Conservation (phyloP, 768 basidiomycete genomes). For the Psilocybe azurescens region DNA sequence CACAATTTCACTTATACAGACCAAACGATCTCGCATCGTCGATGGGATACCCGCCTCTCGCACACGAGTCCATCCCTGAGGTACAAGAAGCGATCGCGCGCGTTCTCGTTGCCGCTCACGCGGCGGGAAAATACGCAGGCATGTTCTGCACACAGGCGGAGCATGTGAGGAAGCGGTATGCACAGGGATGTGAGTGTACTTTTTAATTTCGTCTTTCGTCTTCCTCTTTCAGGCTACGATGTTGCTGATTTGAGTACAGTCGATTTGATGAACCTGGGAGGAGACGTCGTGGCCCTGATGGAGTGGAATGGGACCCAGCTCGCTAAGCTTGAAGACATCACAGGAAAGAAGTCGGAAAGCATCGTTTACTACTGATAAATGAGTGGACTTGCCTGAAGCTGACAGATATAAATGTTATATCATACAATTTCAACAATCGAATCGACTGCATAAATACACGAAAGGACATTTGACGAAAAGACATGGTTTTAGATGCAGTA, state of each 20-base stretch:
- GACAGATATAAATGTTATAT: too few relatives aligned
- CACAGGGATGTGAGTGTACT: constrained; percentile 23
- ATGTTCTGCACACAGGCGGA: constrained; percentile 26
- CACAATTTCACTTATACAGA: constrained; percentile 9
- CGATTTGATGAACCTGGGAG: constrained; percentile 27
- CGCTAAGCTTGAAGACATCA: constrained; percentile 18
- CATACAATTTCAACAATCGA: too few relatives aligned
- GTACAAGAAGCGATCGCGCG: constrained; percentile 24
- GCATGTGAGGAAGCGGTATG: constrained; percentile 20
- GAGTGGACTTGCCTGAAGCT: too few relatives aligned
- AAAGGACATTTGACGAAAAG: neutral
- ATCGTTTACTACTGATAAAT: too few relatives aligned
- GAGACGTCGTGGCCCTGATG: constrained; percentile 22
- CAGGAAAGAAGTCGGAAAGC: neutral
- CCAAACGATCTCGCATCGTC: constrained; percentile 27
- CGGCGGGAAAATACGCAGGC: constrained; percentile 27
- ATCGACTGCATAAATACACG: too few relatives aligned
- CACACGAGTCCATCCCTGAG: constrained; percentile 24
- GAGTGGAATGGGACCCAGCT: constrained; percentile 24
- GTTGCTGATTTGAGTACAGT: constrained; percentile 6
- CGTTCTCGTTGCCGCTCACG: constrained; percentile 20
- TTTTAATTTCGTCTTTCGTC: neutral
- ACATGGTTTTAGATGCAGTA: too few relatives aligned
- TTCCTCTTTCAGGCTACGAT: neutral
- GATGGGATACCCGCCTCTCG: constrained; percentile 22